A percentile compares a stretch with the other conserved stretches of the same genome.
These are phyloP conservation scores for Collybia sp. DNA, from an alignment of 768 basidiomycete genomes.

Conservation along the genomic window DNA sequence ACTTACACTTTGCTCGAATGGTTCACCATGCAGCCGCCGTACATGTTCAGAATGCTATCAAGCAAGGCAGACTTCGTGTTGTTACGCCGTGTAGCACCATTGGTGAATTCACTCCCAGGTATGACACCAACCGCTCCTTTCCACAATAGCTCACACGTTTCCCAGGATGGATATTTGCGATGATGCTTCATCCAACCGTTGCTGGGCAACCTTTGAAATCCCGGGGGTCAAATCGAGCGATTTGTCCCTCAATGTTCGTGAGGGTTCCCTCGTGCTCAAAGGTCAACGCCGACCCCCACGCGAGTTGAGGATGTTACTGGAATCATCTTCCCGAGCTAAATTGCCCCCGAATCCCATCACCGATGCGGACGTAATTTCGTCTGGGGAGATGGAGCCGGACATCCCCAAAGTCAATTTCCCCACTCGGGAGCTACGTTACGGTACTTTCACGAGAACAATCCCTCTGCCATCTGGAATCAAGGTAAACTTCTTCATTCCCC, in stretches of 20 bases:
- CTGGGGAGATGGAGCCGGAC: slow-evolving; percentile 10
- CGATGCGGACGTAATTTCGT: too few relatives aligned
- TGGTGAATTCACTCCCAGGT: slow-evolving; percentile 10
- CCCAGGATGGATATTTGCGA: slow-evolving; percentile 39
- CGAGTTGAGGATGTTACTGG: neutral
- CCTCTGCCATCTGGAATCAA: slow-evolving; percentile 31
- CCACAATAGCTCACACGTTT: slow-evolving; percentile 1
- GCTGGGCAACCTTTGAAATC: slow-evolving; percentile 37
- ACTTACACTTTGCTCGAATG: slow-evolving; percentile 2
- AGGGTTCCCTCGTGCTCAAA: slow-evolving; percentile 25
- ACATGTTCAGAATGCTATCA: slow-evolving; percentile 2
- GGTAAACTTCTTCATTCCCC: slow-evolving; percentile 20
- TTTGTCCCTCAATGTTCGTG: slow-evolving; percentile 27
- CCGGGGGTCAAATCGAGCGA: slow-evolving; percentile 36
- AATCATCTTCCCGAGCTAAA: too few relatives aligned
- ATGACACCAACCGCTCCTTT: neutral
- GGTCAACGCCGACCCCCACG: slow-evolving; percentile 23
- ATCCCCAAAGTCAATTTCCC: slow-evolving; percentile 10
- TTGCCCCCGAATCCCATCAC: neutral
- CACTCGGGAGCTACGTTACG: slow-evolving; percentile 37
- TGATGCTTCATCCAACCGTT: slow-evolving; percentile 25
- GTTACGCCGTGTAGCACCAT: neutral
- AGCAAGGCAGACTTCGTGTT: slow-evolving; percentile 5
- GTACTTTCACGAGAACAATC: slow-evolving; percentile 34
- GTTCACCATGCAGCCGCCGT: slow-evolving; percentile 1